These are phyloP conservation scores for Aegilops speltoides DNA, from an alignment of 176 grass and related monocot species.

Conservation along the genomic window DNA sequence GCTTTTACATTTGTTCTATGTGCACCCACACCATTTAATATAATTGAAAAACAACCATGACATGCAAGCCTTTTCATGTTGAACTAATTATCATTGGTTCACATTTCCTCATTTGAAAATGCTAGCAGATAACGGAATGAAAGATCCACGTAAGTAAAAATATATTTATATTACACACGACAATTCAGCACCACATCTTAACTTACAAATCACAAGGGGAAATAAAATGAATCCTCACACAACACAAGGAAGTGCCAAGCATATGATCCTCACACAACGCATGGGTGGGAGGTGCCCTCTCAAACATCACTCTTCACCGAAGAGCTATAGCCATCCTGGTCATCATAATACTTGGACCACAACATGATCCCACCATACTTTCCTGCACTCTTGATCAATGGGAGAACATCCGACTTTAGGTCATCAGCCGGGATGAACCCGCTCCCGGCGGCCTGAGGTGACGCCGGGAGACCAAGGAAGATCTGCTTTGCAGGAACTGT, in stretches of 20 bases:
- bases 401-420: conserved; percentile 46
- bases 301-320: conserved; percentile 45
- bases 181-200: background rate
- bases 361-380: conserved; percentile 69
- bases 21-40: too few relatives aligned
- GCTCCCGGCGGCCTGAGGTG: conserved; percentile 39
- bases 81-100: background rate
- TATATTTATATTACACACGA: background rate
- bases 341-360: conserved; percentile 63
- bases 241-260: background rate
- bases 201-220: background rate
- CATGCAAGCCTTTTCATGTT: background rate
- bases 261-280: too few relatives aligned
- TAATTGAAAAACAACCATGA: too few relatives aligned
- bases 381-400: conserved; percentile 28
- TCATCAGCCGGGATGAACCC: conserved; percentile 40
- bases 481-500: conserved; percentile 22
- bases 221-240: background rate
- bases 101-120: background rate
- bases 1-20: too few relatives aligned
- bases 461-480: conserved; percentile 45
- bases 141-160: background rate
- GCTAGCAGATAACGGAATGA: background rate
- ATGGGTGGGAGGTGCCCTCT: background rate
- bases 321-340: conserved; percentile 48